Conservation (phyloP, 805 yeast species). For the Saccharomycopsis oosterbeekiorum region DNA sequence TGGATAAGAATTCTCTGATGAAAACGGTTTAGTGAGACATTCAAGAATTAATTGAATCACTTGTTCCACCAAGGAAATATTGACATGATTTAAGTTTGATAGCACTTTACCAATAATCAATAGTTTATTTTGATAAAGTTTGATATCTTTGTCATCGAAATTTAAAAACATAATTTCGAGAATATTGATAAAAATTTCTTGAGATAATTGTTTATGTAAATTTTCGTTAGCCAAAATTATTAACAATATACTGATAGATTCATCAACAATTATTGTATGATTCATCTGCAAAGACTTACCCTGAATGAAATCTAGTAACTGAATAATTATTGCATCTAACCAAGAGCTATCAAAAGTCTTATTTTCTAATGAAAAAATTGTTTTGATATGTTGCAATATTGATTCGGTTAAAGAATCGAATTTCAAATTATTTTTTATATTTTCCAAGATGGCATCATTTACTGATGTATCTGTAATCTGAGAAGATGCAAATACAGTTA, state of each 20-base stretch:
- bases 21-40: background rate
- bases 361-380: background rate
- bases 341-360: background rate
- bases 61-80: slow-evolving; percentile 17
- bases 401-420: slow-evolving; percentile 12
- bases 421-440: background rate
- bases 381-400: background rate
- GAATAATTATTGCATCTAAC: slow-evolving; percentile 2
- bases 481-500: background rate
- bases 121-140: slow-evolving; percentile 8
- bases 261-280: background rate
- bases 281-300: background rate
- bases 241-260: background rate
- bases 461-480: background rate
- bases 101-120: slow-evolving; percentile 7
- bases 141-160: background rate
- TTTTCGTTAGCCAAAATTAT: background rate
- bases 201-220: background rate
- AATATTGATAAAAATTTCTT: background rate
- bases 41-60: slow-evolving; percentile 7
- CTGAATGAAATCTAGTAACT: slow-evolving; percentile 3
- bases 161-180: slow-evolving; percentile 7
- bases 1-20: slow-evolving; percentile 2
- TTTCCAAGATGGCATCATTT: slow-evolving; percentile 1
- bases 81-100: background rate